Conservation (phyloP, 345 rosid genomes). For the Salix arbutifolia region DNA sequence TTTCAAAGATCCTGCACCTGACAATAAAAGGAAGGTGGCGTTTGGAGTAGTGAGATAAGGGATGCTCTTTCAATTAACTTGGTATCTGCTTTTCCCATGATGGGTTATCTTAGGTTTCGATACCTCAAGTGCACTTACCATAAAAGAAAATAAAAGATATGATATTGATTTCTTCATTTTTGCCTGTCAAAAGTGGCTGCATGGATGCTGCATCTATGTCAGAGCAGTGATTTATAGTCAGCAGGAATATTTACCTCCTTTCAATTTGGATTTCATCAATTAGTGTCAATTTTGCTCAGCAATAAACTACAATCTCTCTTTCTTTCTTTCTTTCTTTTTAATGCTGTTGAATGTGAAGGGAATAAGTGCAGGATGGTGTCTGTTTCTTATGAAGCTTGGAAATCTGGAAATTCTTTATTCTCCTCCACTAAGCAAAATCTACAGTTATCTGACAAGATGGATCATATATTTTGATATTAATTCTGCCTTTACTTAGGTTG, state of each 20-base stretch:
- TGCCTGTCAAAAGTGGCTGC: background rate
- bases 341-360: background rate
- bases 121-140: background rate
- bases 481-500: background rate
- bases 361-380: background rate
- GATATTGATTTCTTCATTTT: background rate
- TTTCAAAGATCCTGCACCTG: background rate
- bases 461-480: background rate
- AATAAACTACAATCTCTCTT: background rate
- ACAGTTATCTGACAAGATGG: background rate
- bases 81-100: background rate
- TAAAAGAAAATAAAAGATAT: background rate
- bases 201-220: slow-evolving; percentile 1
- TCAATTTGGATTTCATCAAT: background rate
- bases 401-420: background rate
- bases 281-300: background rate
- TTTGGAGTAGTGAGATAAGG: background rate
- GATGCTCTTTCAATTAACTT: background rate
- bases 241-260: background rate
- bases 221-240: background rate
- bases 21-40: background rate
- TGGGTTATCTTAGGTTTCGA: background rate
- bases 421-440: background rate
- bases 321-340: no score
- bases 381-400: background rate